phyloP scores from a whole-genome alignment of 768 basidiomycete genomes.

The Daedaleopsis sinensis region DNA sequence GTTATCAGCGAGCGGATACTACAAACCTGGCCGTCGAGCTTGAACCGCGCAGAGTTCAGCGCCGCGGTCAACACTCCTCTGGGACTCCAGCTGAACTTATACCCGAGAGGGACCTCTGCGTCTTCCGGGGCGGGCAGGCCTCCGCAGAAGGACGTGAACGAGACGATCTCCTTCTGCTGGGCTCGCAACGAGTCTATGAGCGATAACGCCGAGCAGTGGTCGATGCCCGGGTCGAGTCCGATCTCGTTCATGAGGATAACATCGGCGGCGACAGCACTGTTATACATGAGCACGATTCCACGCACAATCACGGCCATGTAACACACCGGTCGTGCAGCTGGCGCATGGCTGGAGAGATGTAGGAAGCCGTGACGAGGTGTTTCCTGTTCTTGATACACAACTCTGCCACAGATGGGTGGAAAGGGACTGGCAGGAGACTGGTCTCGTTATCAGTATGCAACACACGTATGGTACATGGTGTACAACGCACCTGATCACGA shows the following conservation, averaged over 20 bases:
- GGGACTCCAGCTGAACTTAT: constrained; percentile 95
- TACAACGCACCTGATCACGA: constrained; percentile 78
- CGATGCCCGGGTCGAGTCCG: constrained; percentile 87
- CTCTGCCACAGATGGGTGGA: constrained; percentile 74
- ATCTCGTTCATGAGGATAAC: constrained; percentile 89
- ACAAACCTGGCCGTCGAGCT: constrained; percentile 58
- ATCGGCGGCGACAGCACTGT: constrained; percentile 60
- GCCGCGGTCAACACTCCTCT: constrained; percentile 84
- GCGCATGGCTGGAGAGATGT: constrained; percentile 80
- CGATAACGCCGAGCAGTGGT: constrained; percentile 84
- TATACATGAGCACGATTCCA: neutral
- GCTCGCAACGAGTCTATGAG: constrained; percentile 56
- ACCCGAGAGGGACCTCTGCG: constrained; percentile 70
- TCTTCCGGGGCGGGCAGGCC: constrained; percentile 83
- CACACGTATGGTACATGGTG: neutral
- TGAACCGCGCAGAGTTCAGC: constrained; percentile 69
- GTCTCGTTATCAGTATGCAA: neutral
- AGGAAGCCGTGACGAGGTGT: constrained; percentile 91
- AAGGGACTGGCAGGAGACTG: constrained; percentile 78
- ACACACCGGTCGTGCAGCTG: constrained; percentile 61
- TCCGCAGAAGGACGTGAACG: constrained; percentile 91
- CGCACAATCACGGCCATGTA: neutral
- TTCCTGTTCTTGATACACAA: constrained; percentile 69
- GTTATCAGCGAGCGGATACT: neutral
- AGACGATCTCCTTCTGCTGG: constrained; percentile 57